phyloP scores from a whole-genome alignment of 2,329 filamentous ascomycete genomes.

The Didymella lethalis region DNA sequence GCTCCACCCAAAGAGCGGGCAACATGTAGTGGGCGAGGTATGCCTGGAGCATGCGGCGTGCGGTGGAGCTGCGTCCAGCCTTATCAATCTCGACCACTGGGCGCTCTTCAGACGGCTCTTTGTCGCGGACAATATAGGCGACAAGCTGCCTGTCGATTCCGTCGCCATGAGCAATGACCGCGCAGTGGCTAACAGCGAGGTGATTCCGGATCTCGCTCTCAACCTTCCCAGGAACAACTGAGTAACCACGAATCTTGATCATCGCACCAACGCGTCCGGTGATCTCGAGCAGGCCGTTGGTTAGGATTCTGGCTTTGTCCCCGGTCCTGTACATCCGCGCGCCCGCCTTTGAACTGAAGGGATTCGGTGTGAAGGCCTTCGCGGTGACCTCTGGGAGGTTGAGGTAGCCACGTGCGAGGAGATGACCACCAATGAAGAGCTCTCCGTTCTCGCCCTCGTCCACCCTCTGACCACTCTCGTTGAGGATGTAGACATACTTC shows the following conservation, averaged over 20 bases:
- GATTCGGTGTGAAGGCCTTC: slow-evolving; percentile 72
- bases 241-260: slow-evolving; percentile 83
- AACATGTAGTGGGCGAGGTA: slow-evolving; percentile 86
- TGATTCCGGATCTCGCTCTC: slow-evolving; percentile 75
- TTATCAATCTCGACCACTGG: slow-evolving; percentile 72
- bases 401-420: slow-evolving; percentile 76
- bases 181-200: slow-evolving; percentile 74
- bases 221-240: slow-evolving; percentile 78
- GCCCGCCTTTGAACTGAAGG: slow-evolving; percentile 66
- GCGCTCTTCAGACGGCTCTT: slow-evolving; percentile 65
- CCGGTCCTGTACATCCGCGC: slow-evolving; percentile 79
- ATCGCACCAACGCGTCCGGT: slow-evolving; percentile 78
- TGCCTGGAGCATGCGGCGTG: slow-evolving; percentile 69
- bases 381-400: slow-evolving; percentile 81
- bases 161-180: slow-evolving; percentile 76
- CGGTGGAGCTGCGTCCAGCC: slow-evolving; percentile 73
- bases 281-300: slow-evolving; percentile 75
- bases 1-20: slow-evolving; percentile 76
- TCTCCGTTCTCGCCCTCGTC: slow-evolving; percentile 70
- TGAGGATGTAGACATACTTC: slow-evolving; percentile 74
- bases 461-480: slow-evolving; percentile 72
- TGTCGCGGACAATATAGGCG: slow-evolving; percentile 76
- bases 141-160: slow-evolving; percentile 78
- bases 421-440: slow-evolving; percentile 75
- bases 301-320: slow-evolving; percentile 72